Evolutionary conservation across 805 yeast species (phyloP).

Genomic region (Pichia californica): DNA sequence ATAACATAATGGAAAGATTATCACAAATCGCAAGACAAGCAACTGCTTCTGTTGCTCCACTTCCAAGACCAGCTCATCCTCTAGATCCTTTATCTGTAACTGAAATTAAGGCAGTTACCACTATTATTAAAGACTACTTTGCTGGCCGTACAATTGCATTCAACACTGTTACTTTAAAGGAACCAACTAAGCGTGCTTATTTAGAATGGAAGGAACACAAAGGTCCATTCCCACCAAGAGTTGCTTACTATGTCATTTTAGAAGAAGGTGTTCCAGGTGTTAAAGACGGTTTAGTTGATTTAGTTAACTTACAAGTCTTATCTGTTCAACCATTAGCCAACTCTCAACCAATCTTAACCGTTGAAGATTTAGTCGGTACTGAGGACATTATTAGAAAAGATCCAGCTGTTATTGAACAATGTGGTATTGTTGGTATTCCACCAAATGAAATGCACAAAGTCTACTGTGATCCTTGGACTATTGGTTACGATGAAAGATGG

Average conservation of each 20-base stretch:
- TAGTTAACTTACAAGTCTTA: constrained; percentile 41
- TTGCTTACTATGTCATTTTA: constrained; percentile 59
- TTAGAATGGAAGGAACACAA: constrained; percentile 57
- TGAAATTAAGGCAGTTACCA: constrained; percentile 57
- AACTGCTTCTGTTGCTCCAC: constrained; percentile 47
- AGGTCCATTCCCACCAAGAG: constrained; percentile 60
- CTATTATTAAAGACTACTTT: constrained; percentile 43
- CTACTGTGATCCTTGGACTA: constrained; percentile 64
- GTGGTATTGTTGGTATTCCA: constrained; percentile 64
- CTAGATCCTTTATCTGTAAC: constrained; percentile 62
- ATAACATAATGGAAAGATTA: constrained; percentile 52
- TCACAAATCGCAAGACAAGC: constrained; percentile 58
- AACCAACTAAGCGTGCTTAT: constrained; percentile 60
- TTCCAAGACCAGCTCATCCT: constrained; percentile 56
- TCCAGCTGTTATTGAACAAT: constrained; percentile 66
- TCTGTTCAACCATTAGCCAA: constrained; percentile 46
- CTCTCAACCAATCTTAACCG: constrained; percentile 70
- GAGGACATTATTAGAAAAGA: constrained; percentile 65
- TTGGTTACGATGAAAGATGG: constrained; percentile 64
- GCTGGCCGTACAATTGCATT: constrained; percentile 42
- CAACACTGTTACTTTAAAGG: constrained; percentile 65
- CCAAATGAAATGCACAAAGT: constrained; percentile 52
- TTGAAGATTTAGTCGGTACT: constrained; percentile 55
- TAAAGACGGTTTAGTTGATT: constrained; percentile 64
- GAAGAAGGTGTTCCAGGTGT: constrained; percentile 55